Evolutionary conservation across 2,329 filamentous ascomycete genomes (phyloP), one percentile per base, ranked within the genome.

Genomic region (Didymella segeticola): DNA sequence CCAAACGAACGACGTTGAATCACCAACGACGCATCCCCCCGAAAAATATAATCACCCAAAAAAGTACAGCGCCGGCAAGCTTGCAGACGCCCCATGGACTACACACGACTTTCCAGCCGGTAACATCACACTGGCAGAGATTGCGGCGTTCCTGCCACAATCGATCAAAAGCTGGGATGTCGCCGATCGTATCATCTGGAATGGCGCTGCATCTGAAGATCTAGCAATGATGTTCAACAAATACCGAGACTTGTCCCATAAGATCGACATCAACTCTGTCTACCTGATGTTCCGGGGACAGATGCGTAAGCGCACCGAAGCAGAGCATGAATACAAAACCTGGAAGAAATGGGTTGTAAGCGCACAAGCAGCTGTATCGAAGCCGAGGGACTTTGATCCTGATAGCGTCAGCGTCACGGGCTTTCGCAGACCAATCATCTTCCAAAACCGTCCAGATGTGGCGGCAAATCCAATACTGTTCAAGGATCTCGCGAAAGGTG

Each of bases 71-170:
- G 58, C 58, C 15, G 56, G 63, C n/a, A 65, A 62, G 25, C 36
- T 66, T 3, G 31, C 27, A 22, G 57, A 60, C 14, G 59, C 66
- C 1, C 67, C 65, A 3, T 51, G 52, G 12, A n/a, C 49, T 2
- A 56, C 55, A 15, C 48, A 66, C 1, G 39, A 33, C 4, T 66
- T 70, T 38, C 67, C 63, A 1, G 15, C 27, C 5, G 61, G 48
- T n/a, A 69, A 71, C 34, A 42, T 70, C 8, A 69, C 67, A 1
- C 52, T 66, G 2, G 59, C 61, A 12, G 68, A 72, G 29, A 46
- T 69, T 4, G 36, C 62, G 8, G 56, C 61, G 2, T 70, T 71
- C 41, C 17, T 70, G 4, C 66, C 68, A 1, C 50, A 64, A 2
- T 60, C 56, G 2, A 53, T 70, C 27, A 64, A 67, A 11, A 63